Base-by-base conservation (phyloP, 305 asterid species). In the Caryopteris hybrid region DNA sequence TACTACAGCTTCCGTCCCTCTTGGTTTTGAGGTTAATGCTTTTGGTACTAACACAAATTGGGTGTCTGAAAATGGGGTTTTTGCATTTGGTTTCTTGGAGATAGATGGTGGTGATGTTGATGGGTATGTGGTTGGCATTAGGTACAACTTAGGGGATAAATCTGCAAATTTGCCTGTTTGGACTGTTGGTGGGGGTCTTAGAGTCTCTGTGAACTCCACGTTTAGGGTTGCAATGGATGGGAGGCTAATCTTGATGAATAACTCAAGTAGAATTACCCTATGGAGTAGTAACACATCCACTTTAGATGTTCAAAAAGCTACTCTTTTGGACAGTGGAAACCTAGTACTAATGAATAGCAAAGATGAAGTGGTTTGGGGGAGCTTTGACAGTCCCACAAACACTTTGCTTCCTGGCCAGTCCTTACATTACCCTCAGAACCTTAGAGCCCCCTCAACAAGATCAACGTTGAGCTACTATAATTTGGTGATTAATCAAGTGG, bases 11-110 rank as follows among this genome's bases (percentile, higher is more conserved):
- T 77, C 91, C 10, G 84, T 77, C 34, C 86, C 90, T 72, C 76
- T 82, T 50, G 93, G 93, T 51, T 86, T 84, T 71, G 85, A 80
- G 75, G 75, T 86, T 38, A 75, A 62, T 84, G 85, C 85, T 68
- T 67, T 71, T 66, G 90, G 76, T 36, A 70, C 43, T 47, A 74
- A 54, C 47, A 72, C 65, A 70, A 74, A 66, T 64, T 82, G 86
- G 90, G 77, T 86, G 72, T 86, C 93, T 48, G 76, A 77, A 82
- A 86, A 80, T 79, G 84, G 90, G 81, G 84, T 73, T 68, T 87
- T 87, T 80, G 77, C 86, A 54, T 85, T 87, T 81, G 94, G 91
- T 64, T 87, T 87, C 88, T 74, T 83, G 81, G 84, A 78, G 76
- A 80, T 74, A 45, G 79, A 79, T 61, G 86, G 71, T 78, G 78